Evolutionary conservation across 176 grass and related monocot species (phyloP).

Genomic region (Aechmea fasciata): DNA sequence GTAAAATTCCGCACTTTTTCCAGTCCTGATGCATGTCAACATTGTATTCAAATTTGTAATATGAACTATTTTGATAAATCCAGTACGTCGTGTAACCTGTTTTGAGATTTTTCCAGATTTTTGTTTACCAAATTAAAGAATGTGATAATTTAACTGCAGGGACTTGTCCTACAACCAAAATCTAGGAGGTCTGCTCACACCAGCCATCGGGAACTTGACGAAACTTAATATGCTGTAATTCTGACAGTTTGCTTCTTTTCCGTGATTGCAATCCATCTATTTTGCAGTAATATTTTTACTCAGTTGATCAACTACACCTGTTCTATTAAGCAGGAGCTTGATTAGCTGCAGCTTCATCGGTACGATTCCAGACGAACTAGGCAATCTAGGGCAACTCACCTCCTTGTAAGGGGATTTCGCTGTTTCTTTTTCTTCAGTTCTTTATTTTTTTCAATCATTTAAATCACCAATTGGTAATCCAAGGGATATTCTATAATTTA

Average conservation of each 20-base stretch:
- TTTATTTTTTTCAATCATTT: conserved; percentile 10
- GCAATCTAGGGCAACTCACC: conserved; percentile 36
- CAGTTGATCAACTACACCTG: conserved; percentile 2
- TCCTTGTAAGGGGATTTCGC: conserved; percentile 41
- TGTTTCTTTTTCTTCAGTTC: background rate
- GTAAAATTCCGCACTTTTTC: background rate
- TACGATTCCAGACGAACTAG: conserved; percentile 52
- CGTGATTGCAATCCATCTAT: background rate
- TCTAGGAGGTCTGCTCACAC: conserved; percentile 35
- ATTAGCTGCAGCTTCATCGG: conserved; percentile 53
- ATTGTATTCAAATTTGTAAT: too few species aligned
- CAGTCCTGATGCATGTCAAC: background rate
- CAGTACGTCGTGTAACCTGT: too few species aligned
- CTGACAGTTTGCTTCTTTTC: background rate
- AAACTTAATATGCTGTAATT: conserved; percentile 44
- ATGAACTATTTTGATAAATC: too few species aligned
- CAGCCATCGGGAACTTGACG: conserved; percentile 47
- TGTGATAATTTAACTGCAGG: conserved; percentile 31
- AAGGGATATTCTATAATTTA: conserved; percentile 7
- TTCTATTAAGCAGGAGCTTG: conserved; percentile 33
- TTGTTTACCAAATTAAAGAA: background rate
- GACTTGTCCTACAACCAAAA: conserved; percentile 54
- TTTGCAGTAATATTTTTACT: conserved; percentile 12
- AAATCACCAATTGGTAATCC: conserved; percentile 2
- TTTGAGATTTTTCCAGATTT: too few species aligned